Evolutionary conservation across 768 basidiomycete genomes (phyloP).

Genomic region (Xerocomus potaroensis): DNA sequence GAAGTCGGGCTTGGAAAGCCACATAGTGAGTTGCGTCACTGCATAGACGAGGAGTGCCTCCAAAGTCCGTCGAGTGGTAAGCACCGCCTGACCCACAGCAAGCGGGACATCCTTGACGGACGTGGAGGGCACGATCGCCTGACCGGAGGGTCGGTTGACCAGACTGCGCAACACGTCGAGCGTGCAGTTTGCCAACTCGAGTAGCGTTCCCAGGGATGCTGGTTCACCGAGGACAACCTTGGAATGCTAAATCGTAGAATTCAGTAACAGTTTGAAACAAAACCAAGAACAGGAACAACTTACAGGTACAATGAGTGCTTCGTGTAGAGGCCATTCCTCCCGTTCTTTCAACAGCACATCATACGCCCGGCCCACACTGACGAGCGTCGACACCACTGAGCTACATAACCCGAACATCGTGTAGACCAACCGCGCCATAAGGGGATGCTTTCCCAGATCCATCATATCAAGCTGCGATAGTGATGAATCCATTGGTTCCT

Average conservation of each 20-base stretch:
- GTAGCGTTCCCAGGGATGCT: slow-evolving; percentile 78
- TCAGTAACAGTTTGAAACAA: neutral
- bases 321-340: slow-evolving; percentile 68
- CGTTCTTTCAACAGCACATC: slow-evolving; percentile 56
- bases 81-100: slow-evolving; percentile 53
- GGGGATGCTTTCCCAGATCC: slow-evolving; percentile 66
- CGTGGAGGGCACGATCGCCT: slow-evolving; percentile 41
- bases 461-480: slow-evolving; percentile 41
- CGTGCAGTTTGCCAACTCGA: slow-evolving; percentile 79
- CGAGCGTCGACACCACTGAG: slow-evolving; percentile 64
- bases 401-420: slow-evolving; percentile 67
- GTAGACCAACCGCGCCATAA: slow-evolving; percentile 68
- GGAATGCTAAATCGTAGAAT: slow-evolving; percentile 53
- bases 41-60: slow-evolving; percentile 69
- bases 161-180: slow-evolving; percentile 71
- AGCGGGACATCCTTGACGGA: slow-evolving; percentile 33
- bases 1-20: slow-evolving; percentile 70
- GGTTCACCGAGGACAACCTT: slow-evolving; percentile 81
- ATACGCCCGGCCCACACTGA: slow-evolving; percentile 68
- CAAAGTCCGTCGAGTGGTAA: slow-evolving; percentile 55
- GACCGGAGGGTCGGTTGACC: slow-evolving; percentile 54
- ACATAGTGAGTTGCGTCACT: slow-evolving; percentile 74
- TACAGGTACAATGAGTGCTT: slow-evolving; percentile 72
- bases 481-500: slow-evolving; percentile 41
- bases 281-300: slow-evolving; percentile 23